These are phyloP conservation scores for Pythium guiyangense DNA, from an alignment of 352 stramenopile genomes.

Conservation along the genomic window DNA sequence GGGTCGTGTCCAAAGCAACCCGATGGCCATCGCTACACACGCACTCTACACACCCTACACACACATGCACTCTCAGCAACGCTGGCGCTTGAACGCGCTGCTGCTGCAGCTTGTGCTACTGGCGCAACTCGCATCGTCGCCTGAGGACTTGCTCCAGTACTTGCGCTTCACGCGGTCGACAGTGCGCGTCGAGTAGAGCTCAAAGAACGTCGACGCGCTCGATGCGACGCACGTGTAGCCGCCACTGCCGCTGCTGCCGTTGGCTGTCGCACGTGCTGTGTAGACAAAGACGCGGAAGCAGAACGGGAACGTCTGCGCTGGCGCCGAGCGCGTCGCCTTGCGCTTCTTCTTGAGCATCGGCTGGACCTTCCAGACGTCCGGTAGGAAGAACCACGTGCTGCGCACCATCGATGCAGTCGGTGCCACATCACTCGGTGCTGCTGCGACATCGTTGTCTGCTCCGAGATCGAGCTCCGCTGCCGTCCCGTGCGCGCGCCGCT, in stretches of 20 bases:
- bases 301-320: conserved; percentile 84
- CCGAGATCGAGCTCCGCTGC: not conserved
- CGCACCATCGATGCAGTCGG: conserved; percentile 15
- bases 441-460: not conserved
- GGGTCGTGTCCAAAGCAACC: too few species aligned
- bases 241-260: not conserved
- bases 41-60: too few species aligned
- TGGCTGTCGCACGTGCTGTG: not conserved
- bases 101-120: too few species aligned
- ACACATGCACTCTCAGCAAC: too few species aligned
- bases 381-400: conserved; percentile 84
- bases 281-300: conserved; percentile 84
- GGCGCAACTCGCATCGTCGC: too few species aligned
- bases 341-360: conserved; percentile 88
- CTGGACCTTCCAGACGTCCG: conserved; percentile 87
- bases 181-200: conserved; percentile 82
- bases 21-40: too few species aligned
- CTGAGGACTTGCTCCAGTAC: conserved; percentile 29
- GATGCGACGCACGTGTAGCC: conserved; percentile 51
- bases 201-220: conserved; percentile 69
- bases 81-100: too few species aligned
- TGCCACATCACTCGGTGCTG: not conserved
- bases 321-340: conserved; percentile 75
- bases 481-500: conserved; percentile 27
- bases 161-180: conserved; percentile 80